These are phyloP conservation scores for Euptelea pleiosperma DNA, from an alignment of 164 flowering plant species.

Conservation along the genomic window DNA sequence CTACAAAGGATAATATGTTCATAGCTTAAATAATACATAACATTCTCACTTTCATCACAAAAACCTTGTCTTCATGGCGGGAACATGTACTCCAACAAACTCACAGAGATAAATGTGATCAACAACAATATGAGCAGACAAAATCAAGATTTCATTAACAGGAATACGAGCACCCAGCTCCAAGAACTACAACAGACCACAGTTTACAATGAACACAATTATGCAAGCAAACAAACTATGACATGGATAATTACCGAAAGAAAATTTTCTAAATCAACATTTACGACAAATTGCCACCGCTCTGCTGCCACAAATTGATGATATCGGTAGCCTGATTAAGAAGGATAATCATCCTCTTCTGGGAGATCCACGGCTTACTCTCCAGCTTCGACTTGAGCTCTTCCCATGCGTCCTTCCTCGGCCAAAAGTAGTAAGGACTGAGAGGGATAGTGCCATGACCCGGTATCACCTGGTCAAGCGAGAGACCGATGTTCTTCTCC, in stretches of 20 bases:
- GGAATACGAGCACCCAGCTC: constrained; percentile 1
- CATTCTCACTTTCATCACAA: no score
- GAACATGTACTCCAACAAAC: neutral
- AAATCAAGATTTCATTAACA: neutral
- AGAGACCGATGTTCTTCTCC: constrained; percentile 91
- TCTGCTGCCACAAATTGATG: constrained; percentile 94
- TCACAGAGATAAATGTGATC: neutral
- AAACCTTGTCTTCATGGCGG: no score
- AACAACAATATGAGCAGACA: neutral
- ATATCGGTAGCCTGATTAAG: constrained; percentile 97
- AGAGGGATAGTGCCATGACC: constrained; percentile 88
- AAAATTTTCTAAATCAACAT: neutral
- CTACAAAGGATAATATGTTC: no score
- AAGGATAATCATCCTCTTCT: constrained; percentile 78
- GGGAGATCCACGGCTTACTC: constrained; percentile 94
- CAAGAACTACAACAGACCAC: neutral
- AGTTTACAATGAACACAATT: neutral
- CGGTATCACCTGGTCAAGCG: constrained; percentile 70
- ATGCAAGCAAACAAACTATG: constrained; percentile 1
- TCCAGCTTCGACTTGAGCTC: constrained; percentile 73
- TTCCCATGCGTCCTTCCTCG: constrained; percentile 98
- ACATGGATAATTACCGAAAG: neutral
- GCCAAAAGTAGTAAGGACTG: constrained; percentile 98
- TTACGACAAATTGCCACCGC: constrained; percentile 59
- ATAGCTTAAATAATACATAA: no score